These are phyloP conservation scores for Coemansia sp. DNA, from an alignment of 192 early-diverging fungal species.

Conservation along the genomic window DNA sequence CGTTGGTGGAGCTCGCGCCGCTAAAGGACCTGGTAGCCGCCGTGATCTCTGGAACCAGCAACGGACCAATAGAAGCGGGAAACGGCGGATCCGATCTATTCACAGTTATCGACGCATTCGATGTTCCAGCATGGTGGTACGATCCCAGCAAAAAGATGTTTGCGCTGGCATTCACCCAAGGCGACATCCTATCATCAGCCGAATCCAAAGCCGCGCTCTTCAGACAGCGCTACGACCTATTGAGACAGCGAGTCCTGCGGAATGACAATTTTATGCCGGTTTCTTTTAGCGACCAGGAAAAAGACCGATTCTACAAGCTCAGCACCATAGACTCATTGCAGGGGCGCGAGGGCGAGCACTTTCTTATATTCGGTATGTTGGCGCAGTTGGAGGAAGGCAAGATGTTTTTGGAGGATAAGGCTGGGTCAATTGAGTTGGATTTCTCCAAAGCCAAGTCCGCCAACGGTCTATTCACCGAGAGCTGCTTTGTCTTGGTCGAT, in stretches of 20 bases:
- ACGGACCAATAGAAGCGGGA: background rate
- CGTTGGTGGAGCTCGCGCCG: conserved; percentile 46
- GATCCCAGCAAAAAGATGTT: conserved; percentile 66
- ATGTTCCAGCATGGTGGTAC: conserved; percentile 68
- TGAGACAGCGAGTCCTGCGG: conserved; percentile 76
- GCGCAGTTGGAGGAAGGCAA: conserved; percentile 77
- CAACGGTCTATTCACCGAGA: conserved; percentile 79
- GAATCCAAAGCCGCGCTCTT: conserved; percentile 65
- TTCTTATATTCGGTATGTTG: conserved; percentile 86
- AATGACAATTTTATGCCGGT: conserved; percentile 76
- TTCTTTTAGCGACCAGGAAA: conserved; percentile 54
- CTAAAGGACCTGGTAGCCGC: conserved; percentile 36
- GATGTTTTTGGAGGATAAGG: conserved; percentile 81
- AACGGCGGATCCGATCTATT: conserved; percentile 22
- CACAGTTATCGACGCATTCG: conserved; percentile 69
- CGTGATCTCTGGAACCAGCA: conserved; percentile 26
- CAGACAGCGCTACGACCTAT: conserved; percentile 73
- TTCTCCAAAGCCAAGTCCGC: conserved; percentile 52
- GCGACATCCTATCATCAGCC: conserved; percentile 59
- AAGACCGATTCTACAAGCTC: conserved; percentile 44
- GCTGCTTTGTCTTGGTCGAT: conserved; percentile 83
- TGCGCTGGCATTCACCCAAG: conserved; percentile 32
- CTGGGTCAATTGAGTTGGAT: conserved; percentile 74
- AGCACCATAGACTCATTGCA: conserved; percentile 76
- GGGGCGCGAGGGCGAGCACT: conserved; percentile 63